Base-by-base conservation (phyloP, 495 filamentous ascomycete genomes). In the Penicillium dipodomyicola region DNA sequence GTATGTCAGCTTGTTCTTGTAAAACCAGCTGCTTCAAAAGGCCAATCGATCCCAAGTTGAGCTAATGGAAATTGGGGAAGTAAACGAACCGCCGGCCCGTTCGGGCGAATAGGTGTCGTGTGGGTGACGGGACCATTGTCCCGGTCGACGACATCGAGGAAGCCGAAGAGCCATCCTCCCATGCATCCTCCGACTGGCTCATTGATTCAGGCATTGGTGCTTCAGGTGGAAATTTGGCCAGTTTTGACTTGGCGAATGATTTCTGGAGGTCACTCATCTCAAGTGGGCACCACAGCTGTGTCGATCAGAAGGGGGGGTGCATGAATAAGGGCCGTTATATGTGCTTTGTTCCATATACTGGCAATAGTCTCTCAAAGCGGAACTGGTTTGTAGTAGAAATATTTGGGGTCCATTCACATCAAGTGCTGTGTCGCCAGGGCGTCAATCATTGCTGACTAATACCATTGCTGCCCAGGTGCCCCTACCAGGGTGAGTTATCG, bases 211-310 rank as follows among this genome's bases (percentile, higher is more conserved):
- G 65, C n/a, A 74, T 64, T 33, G 82, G 80, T 9, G 74, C 72
- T 64, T 83, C 75, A 19, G 78, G 73, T 5, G 90, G 85, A 20
- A 89, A 72, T 59, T 76, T 74, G 59, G 80, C 78, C 61, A 95
- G 76, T 75, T 89, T 91, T 39, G 90, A 80, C 72, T 90, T 92
- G 67, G 87, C 87, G 72, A 92, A 94, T 51, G 85, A 84, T 68
- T 84, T 87, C 74, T 93, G 91, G 35, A 97, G 83, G 55, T 92
- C 85, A 68, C 90, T 95, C 92, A 97, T 96, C 64, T 43, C 60
- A 53, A 49, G 53, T 47, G 45, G 30, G 29, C 37, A 54, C 52
- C 35, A 20, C 41, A 17, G 14, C 41, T 29, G 52, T 10, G 25
- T 54, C 52, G 52, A 47, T 54, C 52, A 46, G 29, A 35, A 17